Evolutionary conservation across 2,329 filamentous ascomycete genomes (phyloP), one percentile per base, ranked within the genome.

Genomic region (Lasiodiplodia sp.): DNA sequence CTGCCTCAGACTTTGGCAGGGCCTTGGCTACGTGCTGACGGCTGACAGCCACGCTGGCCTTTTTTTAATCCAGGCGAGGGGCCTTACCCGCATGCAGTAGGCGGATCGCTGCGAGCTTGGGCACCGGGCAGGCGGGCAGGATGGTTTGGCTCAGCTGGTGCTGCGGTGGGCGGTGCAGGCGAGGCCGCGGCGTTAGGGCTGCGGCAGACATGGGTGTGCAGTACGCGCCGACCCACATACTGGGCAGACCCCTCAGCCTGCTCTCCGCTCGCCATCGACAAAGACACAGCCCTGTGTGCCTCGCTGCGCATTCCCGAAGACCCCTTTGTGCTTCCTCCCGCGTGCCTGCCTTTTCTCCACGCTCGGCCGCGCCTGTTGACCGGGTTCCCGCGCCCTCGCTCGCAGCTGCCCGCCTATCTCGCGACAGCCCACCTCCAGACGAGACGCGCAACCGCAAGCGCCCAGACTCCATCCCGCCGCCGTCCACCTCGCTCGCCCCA

Each of bases 391-490:
- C 57, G 58, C 40, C 44, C 60, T 64, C 60, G 60, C 60, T 64
- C 47, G 47, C 31, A 34, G 31, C 60, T 64, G 60, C 60, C 60
- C 40, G 60, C 60, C 31, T 28, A 25, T 23, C 40, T 52, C 60
- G 60, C 60, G 60, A 64, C 47, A 47, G 37, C 60, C 60, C 58
- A 38, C n/a, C 60, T 38, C 60, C 44, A 64, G n/a, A 31, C 60
- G n/a, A 37, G 63, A 56, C 34, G 51, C 63, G 63, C 63, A 66
- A 65, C 31, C 62, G 47, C 62, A 65, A 64, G 44, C 44, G 60
- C 60, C 58, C 25, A 18, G 25, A 47, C 25, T 18, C 37, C 40
- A 34, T 28, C 60, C 60, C 23, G 25, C 25, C 14, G 23, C 47
- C 60, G 31, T 51, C 18, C 25, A 63, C 3, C 49, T 47, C 47